phyloP scores from a whole-genome alignment of 306 rosid genomes.

The Carpinus viminea region DNA sequence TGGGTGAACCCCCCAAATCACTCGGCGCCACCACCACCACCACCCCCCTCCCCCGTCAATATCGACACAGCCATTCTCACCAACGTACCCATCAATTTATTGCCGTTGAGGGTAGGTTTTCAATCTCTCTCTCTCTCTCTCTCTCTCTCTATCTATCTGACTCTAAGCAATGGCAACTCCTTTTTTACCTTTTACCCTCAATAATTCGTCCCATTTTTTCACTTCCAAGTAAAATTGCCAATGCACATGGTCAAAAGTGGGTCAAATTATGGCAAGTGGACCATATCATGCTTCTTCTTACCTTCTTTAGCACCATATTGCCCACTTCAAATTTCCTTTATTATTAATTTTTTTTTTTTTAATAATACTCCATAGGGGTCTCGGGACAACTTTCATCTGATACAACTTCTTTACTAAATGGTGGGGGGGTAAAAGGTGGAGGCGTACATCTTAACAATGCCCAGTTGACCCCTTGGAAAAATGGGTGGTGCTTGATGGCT shows the following conservation, averaged over 20 bases:
- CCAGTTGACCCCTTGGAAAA: slow-evolving; percentile 57
- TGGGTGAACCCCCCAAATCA: slow-evolving; percentile 11
- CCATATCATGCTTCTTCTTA: too few relatives aligned
- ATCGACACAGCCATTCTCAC: neutral
- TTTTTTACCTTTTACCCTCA: neutral
- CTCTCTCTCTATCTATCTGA: too few relatives aligned
- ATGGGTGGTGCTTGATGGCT: slow-evolving; percentile 49
- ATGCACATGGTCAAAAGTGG: neutral
- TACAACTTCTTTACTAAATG: slow-evolving; percentile 45
- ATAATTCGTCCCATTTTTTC: neutral
- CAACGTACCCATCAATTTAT: neutral
- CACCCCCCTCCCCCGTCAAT: slow-evolving; percentile 21
- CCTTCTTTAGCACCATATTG: too few relatives aligned
- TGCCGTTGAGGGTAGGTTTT: neutral
- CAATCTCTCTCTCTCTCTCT: neutral
- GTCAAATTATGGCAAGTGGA: neutral
- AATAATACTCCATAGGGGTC: slow-evolving; percentile 67
- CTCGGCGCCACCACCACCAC: slow-evolving; percentile 22
- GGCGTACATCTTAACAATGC: slow-evolving; percentile 54
- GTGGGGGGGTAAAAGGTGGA: slow-evolving; percentile 60
- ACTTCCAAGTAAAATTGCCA: neutral
- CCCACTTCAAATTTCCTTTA: neutral
- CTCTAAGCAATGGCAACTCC: neutral
- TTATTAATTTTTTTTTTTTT: slow-evolving; percentile 10
- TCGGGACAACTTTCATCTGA: slow-evolving; percentile 57